These are phyloP conservation scores for Gossypium thurberi DNA, from an alignment of 345 rosid species.

Conservation along the genomic window DNA sequence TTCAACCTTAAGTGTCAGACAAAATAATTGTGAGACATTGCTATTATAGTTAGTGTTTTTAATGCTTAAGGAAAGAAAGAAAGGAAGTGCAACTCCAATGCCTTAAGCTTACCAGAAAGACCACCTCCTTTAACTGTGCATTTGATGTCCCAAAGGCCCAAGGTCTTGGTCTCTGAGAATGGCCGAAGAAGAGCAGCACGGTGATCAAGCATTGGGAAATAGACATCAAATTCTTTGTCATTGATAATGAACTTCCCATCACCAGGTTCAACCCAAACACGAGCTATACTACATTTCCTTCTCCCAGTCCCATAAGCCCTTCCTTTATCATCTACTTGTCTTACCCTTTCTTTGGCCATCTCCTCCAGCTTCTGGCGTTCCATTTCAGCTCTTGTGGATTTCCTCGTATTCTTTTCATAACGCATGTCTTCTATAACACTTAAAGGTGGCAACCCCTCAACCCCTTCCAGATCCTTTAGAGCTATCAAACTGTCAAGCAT, in stretches of 20 bases:
- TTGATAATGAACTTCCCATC: constrained; percentile 70
- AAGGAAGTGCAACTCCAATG: neutral
- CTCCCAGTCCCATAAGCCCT: constrained; percentile 97
- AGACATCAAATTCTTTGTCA: constrained; percentile 78
- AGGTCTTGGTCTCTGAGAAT: constrained; percentile 87
- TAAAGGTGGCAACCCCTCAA: constrained; percentile 84
- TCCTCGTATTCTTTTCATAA: constrained; percentile 59
- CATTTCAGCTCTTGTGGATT: constrained; percentile 66
- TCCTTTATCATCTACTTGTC: constrained; percentile 78
- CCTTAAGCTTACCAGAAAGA: constrained; percentile 49
- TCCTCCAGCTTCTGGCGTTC: constrained; percentile 91
- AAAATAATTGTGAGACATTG: neutral
- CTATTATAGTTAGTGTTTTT: too few species aligned
- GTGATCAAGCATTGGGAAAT: constrained; percentile 91
- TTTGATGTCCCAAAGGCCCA: constrained; percentile 83
- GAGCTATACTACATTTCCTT: constrained; percentile 89
- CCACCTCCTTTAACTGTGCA: constrained; percentile 97
- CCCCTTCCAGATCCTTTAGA: constrained; percentile 70
- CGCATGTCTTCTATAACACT: constrained; percentile 70
- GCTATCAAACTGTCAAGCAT: constrained; percentile 94
- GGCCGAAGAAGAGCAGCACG: constrained; percentile 95
- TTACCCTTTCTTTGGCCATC: constrained; percentile 71
- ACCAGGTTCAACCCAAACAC: constrained; percentile 91
- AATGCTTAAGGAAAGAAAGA: too few species aligned
- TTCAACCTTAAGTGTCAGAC: neutral